Base-by-base conservation (phyloP, 2,329 filamentous ascomycete genomes). In the Helotiales sp. region DNA sequence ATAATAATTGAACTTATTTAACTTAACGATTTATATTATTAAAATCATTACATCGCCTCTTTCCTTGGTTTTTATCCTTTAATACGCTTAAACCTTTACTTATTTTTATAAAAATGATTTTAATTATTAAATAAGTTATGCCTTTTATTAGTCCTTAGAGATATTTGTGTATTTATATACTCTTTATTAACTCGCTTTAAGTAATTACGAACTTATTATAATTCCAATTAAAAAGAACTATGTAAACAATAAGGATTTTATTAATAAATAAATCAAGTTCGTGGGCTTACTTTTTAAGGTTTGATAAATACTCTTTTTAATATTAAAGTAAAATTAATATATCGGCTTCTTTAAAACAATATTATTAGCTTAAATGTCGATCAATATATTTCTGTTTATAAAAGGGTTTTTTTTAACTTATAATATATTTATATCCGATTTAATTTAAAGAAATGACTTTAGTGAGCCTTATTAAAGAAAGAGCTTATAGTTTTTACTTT, bases 231-330 rank as follows among this genome's bases (percentile, higher is more conserved):
- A 43, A 57, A 15, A 49, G 30, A 45, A 57, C 34, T 26, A 63
- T 55, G 26, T 34, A 30, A 55, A 5, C 6, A 24, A 43, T 30
- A 49, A 63, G 47, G 61, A 57, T 57, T 57, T 43, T 30, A 22
- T 15, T 57, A 63, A 6, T 34, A 63, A 63, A 63, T 63, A 30
- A 15, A 32, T 40, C 61, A 47, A 63, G 61, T 55, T 32, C 61
- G 61, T 50, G 50, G 30, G 61, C 50, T 63, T 45, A 49, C 49
- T 55, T 40, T 28, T 63, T 32, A 22, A 55, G 49, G 24, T 43
- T 15, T 57, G 30, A 49, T 10, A 55, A 20, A 32, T 57, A 26
- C 20, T 57, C 61, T 47, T 55, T 49, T 22, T 20, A 22, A 63
- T 63, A 63, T 63, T 55, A 22, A 34, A 55, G 32, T 28, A 63